Conservation (phyloP, 192 early-diverging fungal genomes). For the Dimargaris xerosporica region DNA sequence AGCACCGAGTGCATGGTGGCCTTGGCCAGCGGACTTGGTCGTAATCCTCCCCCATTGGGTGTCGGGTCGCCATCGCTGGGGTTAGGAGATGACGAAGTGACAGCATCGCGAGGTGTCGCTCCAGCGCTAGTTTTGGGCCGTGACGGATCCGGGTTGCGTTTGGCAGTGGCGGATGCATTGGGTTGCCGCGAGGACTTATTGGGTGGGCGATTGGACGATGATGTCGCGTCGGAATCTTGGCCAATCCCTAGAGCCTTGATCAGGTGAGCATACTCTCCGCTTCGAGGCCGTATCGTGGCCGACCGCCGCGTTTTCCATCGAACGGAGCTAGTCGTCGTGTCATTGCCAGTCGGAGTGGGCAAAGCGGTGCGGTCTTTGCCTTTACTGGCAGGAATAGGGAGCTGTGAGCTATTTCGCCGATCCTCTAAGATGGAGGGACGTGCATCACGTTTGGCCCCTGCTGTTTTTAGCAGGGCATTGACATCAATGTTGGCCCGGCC, state of each 20-base stretch:
- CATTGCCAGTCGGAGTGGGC: background rate
- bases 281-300: background rate
- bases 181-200: no score
- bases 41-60: no score
- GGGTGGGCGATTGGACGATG: no score
- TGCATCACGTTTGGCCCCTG: background rate
- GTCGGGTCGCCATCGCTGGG: no score
- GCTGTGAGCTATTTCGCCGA: background rate
- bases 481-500: background rate
- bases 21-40: no score
- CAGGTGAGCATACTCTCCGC: conserved; percentile 2
- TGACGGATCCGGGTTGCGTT: no score
- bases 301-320: background rate
- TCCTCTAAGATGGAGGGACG: background rate
- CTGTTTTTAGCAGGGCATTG: background rate
- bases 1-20: no score
- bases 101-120: no score
- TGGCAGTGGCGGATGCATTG: no score
- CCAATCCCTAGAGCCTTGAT: background rate
- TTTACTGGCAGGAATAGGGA: conserved; percentile 4
- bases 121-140: no score
- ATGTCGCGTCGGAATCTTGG: background rate
- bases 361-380: background rate
- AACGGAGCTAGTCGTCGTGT: background rate
- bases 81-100: no score